Percentiles rank a stretch among this genome's conserved stretches.
phyloP scores from a whole-genome alignment of 805 yeast species.

The Candida stauntonica region DNA sequence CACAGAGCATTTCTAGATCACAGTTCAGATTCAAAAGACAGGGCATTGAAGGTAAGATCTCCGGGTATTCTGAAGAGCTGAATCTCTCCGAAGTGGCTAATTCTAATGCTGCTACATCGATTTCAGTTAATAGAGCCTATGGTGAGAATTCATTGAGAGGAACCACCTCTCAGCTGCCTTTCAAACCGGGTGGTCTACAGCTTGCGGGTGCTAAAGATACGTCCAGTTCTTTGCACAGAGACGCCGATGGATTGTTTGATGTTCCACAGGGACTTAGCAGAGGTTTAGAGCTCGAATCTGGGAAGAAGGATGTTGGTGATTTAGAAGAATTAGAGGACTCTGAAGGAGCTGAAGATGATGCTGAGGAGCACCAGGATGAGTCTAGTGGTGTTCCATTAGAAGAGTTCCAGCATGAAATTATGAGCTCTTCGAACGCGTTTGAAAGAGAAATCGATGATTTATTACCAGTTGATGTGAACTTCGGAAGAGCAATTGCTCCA shows the following conservation, averaged over 20 bases:
- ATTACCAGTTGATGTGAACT: slow-evolving; percentile 46
- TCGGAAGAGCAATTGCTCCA: slow-evolving; percentile 30
- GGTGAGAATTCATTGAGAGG: slow-evolving; percentile 66
- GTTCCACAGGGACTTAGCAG: slow-evolving; percentile 77
- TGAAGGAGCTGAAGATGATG: slow-evolving; percentile 27
- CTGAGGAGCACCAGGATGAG: slow-evolving; percentile 4
- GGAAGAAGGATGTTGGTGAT: slow-evolving; percentile 3
- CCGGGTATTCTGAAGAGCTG: slow-evolving; percentile 57
- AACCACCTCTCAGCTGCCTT: slow-evolving; percentile 71
- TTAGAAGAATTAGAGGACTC: slow-evolving; percentile 19
- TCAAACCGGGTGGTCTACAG: slow-evolving; percentile 85
- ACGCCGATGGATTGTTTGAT: slow-evolving; percentile 72
- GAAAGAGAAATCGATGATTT: slow-evolving; percentile 43
- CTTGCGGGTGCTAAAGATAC: slow-evolving; percentile 32
- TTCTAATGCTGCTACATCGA: slow-evolving; percentile 62
- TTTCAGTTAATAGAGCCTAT: slow-evolving; percentile 67
- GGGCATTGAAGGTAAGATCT: slow-evolving; percentile 73
- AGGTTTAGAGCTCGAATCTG: slow-evolving; percentile 42
- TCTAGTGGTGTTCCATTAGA: slow-evolving; percentile 3
- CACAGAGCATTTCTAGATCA: slow-evolving; percentile 60
- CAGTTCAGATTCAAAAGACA: slow-evolving; percentile 61
- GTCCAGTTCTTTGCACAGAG: slow-evolving; percentile 50
- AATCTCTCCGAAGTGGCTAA: slow-evolving; percentile 40
- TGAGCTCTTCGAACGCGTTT: slow-evolving; percentile 11
- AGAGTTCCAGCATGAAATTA: slow-evolving; percentile 1